Conservation (phyloP, 352 stramenopile species). For the Phytophthora sansomeana region DNA sequence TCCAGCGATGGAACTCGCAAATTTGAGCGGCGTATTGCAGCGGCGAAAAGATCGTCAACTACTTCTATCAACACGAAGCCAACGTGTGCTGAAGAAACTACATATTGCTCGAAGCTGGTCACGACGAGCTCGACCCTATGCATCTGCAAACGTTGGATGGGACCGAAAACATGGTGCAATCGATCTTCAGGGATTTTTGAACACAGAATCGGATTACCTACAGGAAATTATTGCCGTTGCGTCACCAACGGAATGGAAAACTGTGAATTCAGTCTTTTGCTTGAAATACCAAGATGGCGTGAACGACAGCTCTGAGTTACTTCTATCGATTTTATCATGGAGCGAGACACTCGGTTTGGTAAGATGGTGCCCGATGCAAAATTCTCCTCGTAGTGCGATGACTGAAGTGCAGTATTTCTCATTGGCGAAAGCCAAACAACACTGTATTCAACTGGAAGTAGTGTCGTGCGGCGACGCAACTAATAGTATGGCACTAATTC, state of each 20-base stretch:
- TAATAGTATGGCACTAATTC: conserved; percentile 7
- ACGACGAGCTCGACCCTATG: conserved; percentile 6
- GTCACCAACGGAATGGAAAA: conserved; percentile 15
- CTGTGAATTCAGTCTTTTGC: conserved; percentile 26
- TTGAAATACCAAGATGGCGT: neutral
- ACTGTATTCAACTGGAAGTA: conserved; percentile 16
- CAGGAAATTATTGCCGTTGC: conserved; percentile 2
- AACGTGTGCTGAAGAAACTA: conserved; percentile 53
- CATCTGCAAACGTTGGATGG: neutral
- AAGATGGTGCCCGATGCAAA: conserved; percentile 13
- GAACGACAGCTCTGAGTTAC: neutral
- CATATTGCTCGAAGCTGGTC: conserved; percentile 34
- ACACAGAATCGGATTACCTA: conserved; percentile 4
- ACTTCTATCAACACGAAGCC: conserved; percentile 40
- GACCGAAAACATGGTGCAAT: neutral
- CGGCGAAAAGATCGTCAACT: conserved; percentile 45
- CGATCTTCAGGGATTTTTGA: conserved; percentile 15
- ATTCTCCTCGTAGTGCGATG: neutral
- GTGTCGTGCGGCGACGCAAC: conserved; percentile 18
- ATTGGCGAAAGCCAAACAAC: conserved; percentile 14
- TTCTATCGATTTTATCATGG: conserved; percentile 19
- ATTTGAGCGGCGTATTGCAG: conserved; percentile 38
- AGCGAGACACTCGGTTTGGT: conserved; percentile 19
- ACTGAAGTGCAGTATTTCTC: conserved; percentile 24
- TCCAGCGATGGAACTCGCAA: conserved; percentile 24